These are phyloP conservation scores for Citrus australasica DNA, from an alignment of 345 rosid species.

Conservation along the genomic window DNA sequence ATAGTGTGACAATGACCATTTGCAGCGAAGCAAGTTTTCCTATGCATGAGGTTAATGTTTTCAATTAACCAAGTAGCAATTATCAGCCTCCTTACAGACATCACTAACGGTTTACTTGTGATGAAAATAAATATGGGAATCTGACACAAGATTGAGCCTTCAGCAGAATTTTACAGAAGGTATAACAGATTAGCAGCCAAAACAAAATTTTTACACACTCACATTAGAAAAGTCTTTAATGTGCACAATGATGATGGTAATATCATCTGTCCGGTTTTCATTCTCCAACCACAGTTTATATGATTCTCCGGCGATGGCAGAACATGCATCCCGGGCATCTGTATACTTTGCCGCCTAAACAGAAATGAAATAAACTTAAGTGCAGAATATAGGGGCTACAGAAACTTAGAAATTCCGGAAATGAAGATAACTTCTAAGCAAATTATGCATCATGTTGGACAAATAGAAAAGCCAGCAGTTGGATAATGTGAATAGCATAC, in stretches of 20 bases:
- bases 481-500: not conserved
- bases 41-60: not conserved
- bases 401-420: not conserved
- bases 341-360: constrained; percentile 62
- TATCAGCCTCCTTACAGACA: not conserved
- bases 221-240: constrained; percentile 64
- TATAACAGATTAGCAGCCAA: constrained; percentile 2
- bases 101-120: not conserved
- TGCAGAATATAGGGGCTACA: not conserved
- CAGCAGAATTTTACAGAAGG: not conserved
- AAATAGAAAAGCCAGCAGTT: not conserved
- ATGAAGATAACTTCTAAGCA: not conserved
- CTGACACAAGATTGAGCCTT: not conserved
- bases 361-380: constrained; percentile 11
- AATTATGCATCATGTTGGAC: not conserved
- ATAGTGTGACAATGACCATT: not conserved
- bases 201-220: constrained; percentile 20
- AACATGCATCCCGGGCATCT: constrained; percentile 92
- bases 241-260: constrained; percentile 84
- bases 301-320: constrained; percentile 86
- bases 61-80: not conserved
- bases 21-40: not conserved
- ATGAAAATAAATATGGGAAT: not conserved
- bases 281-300: constrained; percentile 86
- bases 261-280: constrained; percentile 96